Evolutionary conservation across 257 asterid species (phyloP).

Genomic region (Lithospermum erythrorhizon): DNA sequence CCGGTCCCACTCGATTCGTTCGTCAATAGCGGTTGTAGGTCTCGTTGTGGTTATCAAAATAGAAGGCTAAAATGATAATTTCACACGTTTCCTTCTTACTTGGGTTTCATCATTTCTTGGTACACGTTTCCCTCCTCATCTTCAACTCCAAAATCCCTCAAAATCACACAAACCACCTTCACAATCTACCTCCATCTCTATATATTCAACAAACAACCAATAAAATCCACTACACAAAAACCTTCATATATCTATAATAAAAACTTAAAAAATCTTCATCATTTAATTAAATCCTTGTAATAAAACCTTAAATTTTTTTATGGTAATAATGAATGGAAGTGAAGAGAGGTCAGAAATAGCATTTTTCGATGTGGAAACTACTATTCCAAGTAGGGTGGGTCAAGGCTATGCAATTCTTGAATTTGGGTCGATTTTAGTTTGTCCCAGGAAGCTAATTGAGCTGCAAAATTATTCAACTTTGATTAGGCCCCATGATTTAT

Average conservation of each 20-base stretch:
- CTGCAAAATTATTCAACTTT: slow-evolving; percentile 62
- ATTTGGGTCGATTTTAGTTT: slow-evolving; percentile 84
- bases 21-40: too few species aligned
- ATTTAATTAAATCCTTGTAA: too few species aligned
- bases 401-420: slow-evolving; percentile 64
- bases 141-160: too few species aligned
- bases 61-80: slow-evolving; percentile 11
- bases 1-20: too few species aligned
- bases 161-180: too few species aligned
- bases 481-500: slow-evolving; percentile 56
- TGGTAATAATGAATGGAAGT: slow-evolving; percentile 16
- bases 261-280: too few species aligned
- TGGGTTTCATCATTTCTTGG: slow-evolving; percentile 5
- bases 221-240: too few species aligned
- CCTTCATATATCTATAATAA: too few species aligned
- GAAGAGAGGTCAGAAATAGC: slow-evolving; percentile 63
- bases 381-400: slow-evolving; percentile 63
- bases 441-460: slow-evolving; percentile 89
- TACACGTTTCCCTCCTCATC: slow-evolving; percentile 17
- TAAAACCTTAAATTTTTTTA: too few species aligned
- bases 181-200: too few species aligned
- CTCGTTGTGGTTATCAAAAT: too few species aligned
- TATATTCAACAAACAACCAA: too few species aligned
- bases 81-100: slow-evolving; percentile 27
- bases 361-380: slow-evolving; percentile 91